A percentile compares a stretch with the other conserved stretches of the same genome.
Evolutionary conservation across 1,139 yeast genomes (phyloP).

Genomic region (Geotrichum macrosporum): DNA sequence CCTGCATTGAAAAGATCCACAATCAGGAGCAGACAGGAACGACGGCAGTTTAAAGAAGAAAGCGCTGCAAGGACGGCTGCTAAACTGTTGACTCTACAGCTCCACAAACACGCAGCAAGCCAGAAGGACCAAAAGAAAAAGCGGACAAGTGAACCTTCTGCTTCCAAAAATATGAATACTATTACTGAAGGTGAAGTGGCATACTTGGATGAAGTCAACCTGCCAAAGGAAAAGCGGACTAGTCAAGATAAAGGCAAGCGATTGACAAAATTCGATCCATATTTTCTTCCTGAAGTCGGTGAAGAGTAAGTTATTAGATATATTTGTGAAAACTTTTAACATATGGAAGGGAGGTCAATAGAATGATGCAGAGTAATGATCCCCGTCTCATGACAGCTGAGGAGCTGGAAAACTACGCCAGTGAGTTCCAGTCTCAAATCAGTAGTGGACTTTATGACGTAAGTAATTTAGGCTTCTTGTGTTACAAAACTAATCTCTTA

Average conservation of each 20-base stretch:
- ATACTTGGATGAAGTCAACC: conserved; percentile 31
- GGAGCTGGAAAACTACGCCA: conserved; percentile 60
- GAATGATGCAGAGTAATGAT: conserved; percentile 46
- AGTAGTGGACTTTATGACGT: conserved; percentile 40
- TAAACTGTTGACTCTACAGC: conserved; percentile 69
- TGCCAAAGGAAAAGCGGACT: conserved; percentile 20
- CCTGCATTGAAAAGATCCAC: conserved; percentile 80
- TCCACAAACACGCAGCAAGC: conserved; percentile 52
- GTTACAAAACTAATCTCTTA: too few species aligned
- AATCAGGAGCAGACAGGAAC: conserved; percentile 60
- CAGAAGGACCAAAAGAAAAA: conserved; percentile 29
- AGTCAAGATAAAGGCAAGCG: conserved; percentile 6
- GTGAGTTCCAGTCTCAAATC: conserved; percentile 59
- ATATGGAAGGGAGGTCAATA: conserved; percentile 37
- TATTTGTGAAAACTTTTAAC: not conserved
- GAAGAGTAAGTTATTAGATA: conserved; percentile 37
- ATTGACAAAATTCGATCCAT: conserved; percentile 56
- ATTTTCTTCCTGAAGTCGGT: conserved; percentile 72
- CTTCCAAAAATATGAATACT: conserved; percentile 23
- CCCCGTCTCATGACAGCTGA: conserved; percentile 69
- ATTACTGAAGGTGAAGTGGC: conserved; percentile 23
- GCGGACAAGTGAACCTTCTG: conserved; percentile 31
- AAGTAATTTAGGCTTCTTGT: too few species aligned
- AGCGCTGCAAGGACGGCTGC: conserved; percentile 74
- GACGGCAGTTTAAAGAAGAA: conserved; percentile 71